Conservation (phyloP, 306 rosid genomes). For the Prunus kanzakura region DNA sequence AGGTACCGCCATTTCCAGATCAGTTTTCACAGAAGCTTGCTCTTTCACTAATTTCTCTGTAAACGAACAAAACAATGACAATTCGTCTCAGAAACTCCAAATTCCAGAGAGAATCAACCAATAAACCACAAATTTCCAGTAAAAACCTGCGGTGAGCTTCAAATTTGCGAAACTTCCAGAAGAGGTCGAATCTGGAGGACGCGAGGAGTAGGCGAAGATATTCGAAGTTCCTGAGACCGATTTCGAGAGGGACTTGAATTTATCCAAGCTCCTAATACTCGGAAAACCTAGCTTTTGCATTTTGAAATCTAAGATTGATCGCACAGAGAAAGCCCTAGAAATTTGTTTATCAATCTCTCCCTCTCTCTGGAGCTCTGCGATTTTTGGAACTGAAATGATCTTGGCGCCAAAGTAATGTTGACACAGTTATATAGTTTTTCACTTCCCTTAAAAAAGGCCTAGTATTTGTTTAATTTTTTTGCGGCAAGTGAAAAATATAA, state of each 20-base stretch:
- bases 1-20: conserved; percentile 82
- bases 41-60: conserved; percentile 83
- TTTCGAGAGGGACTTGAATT: conserved; percentile 71
- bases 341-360: neutral
- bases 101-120: conserved; percentile 16
- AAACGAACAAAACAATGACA: conserved; percentile 24
- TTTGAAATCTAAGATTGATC: conserved; percentile 9
- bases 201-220: conserved; percentile 46
- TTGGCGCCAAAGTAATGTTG: conserved; percentile 36
- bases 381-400: conserved; percentile 23
- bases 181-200: conserved; percentile 50
- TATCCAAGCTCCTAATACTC: conserved; percentile 68
- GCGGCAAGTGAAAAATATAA: neutral
- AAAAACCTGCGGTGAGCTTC: conserved; percentile 86
- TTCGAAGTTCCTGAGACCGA: conserved; percentile 49
- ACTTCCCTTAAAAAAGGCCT: neutral
- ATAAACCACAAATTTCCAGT: conserved; percentile 7
- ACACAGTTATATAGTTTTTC: conserved; percentile 13
- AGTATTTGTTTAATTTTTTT: neutral
- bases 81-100: conserved; percentile 20
- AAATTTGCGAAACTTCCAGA: conserved; percentile 71
- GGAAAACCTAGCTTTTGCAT: conserved; percentile 65
- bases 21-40: conserved; percentile 82
- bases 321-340: conserved; percentile 34
- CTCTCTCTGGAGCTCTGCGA: conserved; percentile 14